Conservation (phyloP, 2,329 filamentous ascomycete species). For the Zalaria obscura region DNA sequence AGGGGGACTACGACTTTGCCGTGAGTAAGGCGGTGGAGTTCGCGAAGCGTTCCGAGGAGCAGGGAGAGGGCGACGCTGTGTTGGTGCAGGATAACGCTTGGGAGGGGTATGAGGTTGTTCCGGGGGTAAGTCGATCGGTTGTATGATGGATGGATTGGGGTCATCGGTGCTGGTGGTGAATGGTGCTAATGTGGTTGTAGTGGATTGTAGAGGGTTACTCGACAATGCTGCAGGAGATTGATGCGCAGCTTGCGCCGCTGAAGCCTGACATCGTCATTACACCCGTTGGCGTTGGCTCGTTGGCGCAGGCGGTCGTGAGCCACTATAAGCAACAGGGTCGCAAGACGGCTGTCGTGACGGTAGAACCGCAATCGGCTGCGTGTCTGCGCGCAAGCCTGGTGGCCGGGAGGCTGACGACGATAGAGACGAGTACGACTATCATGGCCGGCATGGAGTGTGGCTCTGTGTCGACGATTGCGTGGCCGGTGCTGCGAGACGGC, state of each 20-base stretch:
- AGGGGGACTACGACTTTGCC: conserved; percentile 51
- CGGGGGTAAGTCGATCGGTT: conserved; percentile 28
- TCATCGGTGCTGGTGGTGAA: not conserved
- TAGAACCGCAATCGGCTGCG: conserved; percentile 54
- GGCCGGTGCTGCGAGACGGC: conserved; percentile 42
- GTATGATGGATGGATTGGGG: not conserved
- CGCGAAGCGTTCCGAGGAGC: conserved; percentile 14
- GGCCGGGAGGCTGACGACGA: conserved; percentile 31
- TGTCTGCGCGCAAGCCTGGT: conserved; percentile 42
- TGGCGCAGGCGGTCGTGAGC: conserved; percentile 53
- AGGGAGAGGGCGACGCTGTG: conserved; percentile 31
- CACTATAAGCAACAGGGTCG: conserved; percentile 42
- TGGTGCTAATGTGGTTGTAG: conserved; percentile 12
- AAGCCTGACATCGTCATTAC: conserved; percentile 40
- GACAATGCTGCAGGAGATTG: conserved; percentile 56
- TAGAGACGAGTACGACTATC: conserved; percentile 48
- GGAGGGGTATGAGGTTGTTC: conserved; percentile 50
- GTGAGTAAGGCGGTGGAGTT: conserved; percentile 32
- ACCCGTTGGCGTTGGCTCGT: conserved; percentile 59
- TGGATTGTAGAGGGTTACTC: conserved; percentile 70
- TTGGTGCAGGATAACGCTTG: conserved; percentile 58
- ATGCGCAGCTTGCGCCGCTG: conserved; percentile 39
- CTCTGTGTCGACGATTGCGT: conserved; percentile 51
- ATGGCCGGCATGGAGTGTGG: conserved; percentile 66
- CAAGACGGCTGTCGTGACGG: conserved; percentile 38